Evolutionary conservation across 495 filamentous ascomycete species (phyloP).

Genomic region (Viridothelium virens): DNA sequence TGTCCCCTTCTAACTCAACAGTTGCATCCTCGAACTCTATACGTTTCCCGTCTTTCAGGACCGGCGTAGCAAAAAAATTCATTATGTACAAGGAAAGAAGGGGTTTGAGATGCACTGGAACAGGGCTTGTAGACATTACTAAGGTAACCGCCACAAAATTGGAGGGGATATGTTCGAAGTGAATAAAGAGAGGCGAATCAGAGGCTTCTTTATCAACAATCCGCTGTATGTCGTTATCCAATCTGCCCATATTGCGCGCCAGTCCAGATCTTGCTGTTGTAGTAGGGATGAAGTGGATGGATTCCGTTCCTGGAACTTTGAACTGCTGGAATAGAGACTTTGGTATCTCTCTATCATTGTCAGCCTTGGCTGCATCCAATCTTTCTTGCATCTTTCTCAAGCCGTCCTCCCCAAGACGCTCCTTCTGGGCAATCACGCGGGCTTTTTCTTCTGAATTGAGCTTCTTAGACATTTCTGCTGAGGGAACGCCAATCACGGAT

Average conservation of each 20-base stretch:
- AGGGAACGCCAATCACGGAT: constrained; percentile 63
- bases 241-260: constrained; percentile 59
- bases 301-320: constrained; percentile 70
- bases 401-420: constrained; percentile 55
- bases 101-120: constrained; percentile 69
- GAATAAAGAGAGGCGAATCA: constrained; percentile 74
- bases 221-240: constrained; percentile 64
- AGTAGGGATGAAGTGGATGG: constrained; percentile 89
- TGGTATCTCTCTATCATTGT: constrained; percentile 76
- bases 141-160: constrained; percentile 81
- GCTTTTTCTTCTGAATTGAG: constrained; percentile 60
- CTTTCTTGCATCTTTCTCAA: constrained; percentile 63
- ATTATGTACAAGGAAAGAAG: constrained; percentile 75
- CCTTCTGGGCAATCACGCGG: constrained; percentile 53
- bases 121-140: constrained; percentile 63
- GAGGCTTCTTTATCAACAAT: constrained; percentile 61
- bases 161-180: constrained; percentile 86
- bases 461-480: constrained; percentile 57
- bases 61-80: constrained; percentile 89
- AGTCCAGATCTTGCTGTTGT: constrained; percentile 76
- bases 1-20: constrained; percentile 80
- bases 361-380: constrained; percentile 69
- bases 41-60: constrained; percentile 65
- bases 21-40: constrained; percentile 89
- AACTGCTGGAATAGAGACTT: constrained; percentile 69